Evolutionary conservation across 2,329 filamentous ascomycete genomes (phyloP).

Genomic region (Ilyonectria mors-panacis): DNA sequence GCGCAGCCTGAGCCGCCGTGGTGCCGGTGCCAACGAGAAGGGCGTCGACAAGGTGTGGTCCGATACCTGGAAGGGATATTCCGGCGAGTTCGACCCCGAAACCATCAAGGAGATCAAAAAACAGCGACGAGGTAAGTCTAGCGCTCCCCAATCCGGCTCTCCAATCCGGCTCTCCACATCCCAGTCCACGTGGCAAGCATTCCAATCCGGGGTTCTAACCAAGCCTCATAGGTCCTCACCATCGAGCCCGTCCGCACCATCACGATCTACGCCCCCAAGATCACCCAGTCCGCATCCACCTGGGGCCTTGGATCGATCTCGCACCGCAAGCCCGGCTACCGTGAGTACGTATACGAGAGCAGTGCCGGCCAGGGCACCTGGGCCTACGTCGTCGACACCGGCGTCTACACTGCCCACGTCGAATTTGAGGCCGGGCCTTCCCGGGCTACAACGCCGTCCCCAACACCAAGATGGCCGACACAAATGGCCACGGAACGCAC

Average conservation of each 20-base stretch:
- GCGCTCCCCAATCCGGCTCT: not conserved
- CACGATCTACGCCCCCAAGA: constrained; percentile 45
- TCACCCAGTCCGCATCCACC: constrained; percentile 54
- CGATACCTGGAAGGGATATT: constrained; percentile 56
- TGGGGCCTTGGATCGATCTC: constrained; percentile 65
- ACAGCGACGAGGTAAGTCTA: constrained; percentile 56
- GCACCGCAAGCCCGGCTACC: constrained; percentile 52
- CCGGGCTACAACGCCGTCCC: constrained; percentile 55
- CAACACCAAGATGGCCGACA: constrained; percentile 53
- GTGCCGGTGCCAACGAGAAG: constrained; percentile 46
- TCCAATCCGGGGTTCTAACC: constrained; percentile 1
- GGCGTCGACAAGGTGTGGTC: constrained; percentile 50
- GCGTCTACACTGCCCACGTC: constrained; percentile 62
- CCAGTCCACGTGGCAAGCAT: constrained; percentile 9
- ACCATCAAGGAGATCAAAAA: constrained; percentile 58
- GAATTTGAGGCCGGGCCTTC: constrained; percentile 61
- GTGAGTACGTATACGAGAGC: constrained; percentile 59
- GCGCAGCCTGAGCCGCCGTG: constrained; percentile 52
- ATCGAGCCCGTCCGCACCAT: constrained; percentile 53
- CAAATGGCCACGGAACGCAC: constrained; percentile 64
- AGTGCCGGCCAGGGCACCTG: constrained; percentile 59
- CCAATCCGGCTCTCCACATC: not conserved
- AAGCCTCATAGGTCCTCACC: constrained; percentile 48
- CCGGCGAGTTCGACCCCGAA: constrained; percentile 59
- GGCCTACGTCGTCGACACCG: constrained; percentile 70